Base-by-base conservation (phyloP, 2,329 filamentous ascomycete species). In the Graphiopsis chlorocephala region DNA sequence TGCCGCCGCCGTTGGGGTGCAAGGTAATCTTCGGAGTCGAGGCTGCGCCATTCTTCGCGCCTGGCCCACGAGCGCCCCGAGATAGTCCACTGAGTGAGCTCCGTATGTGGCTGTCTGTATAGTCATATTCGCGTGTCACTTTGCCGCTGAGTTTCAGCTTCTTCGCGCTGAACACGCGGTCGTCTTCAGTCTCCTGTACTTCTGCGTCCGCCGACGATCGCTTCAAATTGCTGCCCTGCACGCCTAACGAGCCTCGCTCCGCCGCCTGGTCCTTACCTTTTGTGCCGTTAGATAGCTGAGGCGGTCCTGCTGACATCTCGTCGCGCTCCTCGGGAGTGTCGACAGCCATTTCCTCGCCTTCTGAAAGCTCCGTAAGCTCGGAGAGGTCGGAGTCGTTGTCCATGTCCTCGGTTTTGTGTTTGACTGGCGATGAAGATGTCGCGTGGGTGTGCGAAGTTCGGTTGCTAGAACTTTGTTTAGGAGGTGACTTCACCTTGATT, bases 181-280 rank as follows among this genome's bases (percentile, higher is more conserved):
- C 71, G 29, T 73, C 72, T 31, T 55, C 55, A 25, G 56, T 55
- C 28, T 73, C 68, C 26, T 72, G 71, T 15, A 72, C 64, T 17
- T 74, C 74, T 52, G 74, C 73, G 31, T 77, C 73, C 31, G 72
- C 73, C 26, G 76, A 75, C 14, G 75, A 72, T n/a, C 76, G 71
- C 68, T 78, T 78, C 23, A 69, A 56, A 67, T 64, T 67, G 35
- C 64, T 52, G 25, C 69, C 67, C 7, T 72, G 72, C 26, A 71
- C 70, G 23, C 67, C 67, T 6, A 75, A 68, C 6, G 60, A 62
- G 23, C 60, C 60, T 6, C 60, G 60, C 31, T 62, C 60, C 6
- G 72, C 72, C 48, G 73, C 72, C 42, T 72, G 70, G 35, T 72
- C 70, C 57, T 72, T 72, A 28, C 50, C 68, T 63, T 65, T 69